Conservation (phyloP, 129 eudicot genomes). For the Mikania micrantha region DNA sequence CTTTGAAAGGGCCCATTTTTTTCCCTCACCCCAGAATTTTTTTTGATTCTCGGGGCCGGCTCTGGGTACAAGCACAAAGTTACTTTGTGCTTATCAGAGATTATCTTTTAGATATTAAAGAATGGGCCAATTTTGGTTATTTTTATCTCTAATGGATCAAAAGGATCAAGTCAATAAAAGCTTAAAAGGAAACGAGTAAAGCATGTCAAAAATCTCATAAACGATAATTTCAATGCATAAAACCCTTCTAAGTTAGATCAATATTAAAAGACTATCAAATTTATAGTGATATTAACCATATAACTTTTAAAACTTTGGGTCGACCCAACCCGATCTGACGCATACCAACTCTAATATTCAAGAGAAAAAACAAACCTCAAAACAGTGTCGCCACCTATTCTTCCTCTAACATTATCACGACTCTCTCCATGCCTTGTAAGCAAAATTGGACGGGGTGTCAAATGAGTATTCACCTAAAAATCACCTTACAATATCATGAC, state of each 20-base stretch:
- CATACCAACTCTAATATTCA: neutral
- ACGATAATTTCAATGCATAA: neutral
- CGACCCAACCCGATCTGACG: neutral
- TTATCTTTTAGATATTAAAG: neutral
- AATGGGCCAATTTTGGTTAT: neutral
- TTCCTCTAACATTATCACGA: conserved; percentile 80
- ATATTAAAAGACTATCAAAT: neutral
- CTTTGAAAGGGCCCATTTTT: no score
- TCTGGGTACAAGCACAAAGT: neutral
- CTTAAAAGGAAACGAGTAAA: neutral
- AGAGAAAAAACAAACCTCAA: conserved; percentile 43
- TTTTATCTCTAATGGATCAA: neutral
- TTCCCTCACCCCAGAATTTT: no score
- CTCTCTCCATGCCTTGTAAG: conserved; percentile 97
- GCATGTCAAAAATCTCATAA: neutral
- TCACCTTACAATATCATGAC: neutral
- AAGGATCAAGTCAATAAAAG: neutral
- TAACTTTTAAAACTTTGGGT: neutral
- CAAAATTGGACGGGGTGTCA: conserved; percentile 92
- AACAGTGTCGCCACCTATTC: conserved; percentile 95
- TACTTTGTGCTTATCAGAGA: neutral
- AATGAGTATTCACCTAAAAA: conserved; percentile 84
- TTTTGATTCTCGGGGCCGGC: no score
- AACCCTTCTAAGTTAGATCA: neutral
- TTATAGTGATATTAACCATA: neutral